phyloP scores from a whole-genome alignment of 2,329 filamentous ascomycete genomes.

The Botrytis byssoidea region DNA sequence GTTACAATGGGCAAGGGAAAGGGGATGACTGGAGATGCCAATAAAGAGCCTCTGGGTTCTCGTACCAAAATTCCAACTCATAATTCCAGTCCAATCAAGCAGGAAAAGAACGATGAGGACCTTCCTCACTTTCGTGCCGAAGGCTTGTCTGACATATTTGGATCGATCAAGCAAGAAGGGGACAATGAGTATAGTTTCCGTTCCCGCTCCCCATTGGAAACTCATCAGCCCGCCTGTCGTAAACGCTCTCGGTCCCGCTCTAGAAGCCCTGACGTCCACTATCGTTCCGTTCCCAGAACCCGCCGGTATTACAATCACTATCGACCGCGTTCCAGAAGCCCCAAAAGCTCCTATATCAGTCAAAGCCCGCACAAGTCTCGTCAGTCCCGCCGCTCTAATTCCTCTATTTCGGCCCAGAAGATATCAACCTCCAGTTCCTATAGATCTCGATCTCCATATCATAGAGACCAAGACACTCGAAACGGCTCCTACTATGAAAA shows the following conservation, averaged over 20 bases:
- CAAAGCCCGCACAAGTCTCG: neutral
- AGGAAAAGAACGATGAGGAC: neutral
- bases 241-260: neutral
- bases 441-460: neutral
- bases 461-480: neutral
- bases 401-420: neutral
- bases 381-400: neutral
- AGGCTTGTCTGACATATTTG: neutral
- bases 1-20: neutral
- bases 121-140: neutral
- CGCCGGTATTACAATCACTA: neutral
- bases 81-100: neutral
- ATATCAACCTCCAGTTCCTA: neutral
- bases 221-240: neutral
- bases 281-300: neutral
- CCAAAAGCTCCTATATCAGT: neutral
- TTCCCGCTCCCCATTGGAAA: neutral
- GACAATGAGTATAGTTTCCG: neutral
- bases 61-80: neutral
- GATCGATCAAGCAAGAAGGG: neutral
- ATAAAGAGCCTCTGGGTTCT: neutral
- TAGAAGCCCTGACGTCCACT: neutral
- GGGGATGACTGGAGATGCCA: neutral
- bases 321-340: neutral
- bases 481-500: neutral